A percentile compares a stretch with the other conserved stretches of the same genome.
phyloP scores from a whole-genome alignment of 2,329 filamentous ascomycete genomes.

The Diaporthe helianthi region DNA sequence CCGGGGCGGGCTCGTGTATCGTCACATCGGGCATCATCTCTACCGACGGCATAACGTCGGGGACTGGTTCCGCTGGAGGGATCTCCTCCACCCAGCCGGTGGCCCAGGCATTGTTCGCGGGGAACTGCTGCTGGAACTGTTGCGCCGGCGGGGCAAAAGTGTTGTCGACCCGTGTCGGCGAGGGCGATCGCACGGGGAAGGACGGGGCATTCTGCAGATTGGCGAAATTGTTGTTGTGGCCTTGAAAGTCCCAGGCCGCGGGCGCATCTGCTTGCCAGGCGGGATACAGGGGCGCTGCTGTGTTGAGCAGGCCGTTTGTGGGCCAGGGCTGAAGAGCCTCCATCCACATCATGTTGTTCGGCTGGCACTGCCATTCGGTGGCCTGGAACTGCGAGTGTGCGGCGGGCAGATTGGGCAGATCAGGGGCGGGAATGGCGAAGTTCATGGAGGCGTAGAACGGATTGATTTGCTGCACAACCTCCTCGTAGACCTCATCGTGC shows the following conservation, averaged over 20 bases:
- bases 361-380: constrained; percentile 23
- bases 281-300: background rate
- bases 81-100: constrained; percentile 13
- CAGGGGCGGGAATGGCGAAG: constrained; percentile 1
- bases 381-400: constrained; percentile 26
- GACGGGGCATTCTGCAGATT: background rate
- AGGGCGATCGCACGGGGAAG: background rate
- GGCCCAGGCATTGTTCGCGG: background rate
- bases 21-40: constrained; percentile 1
- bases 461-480: constrained; percentile 18
- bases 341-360: constrained; percentile 23
- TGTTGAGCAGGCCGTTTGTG: constrained; percentile 4
- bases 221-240: background rate
- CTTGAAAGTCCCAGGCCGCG: constrained; percentile 11
- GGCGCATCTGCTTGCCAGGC: constrained; percentile 13
- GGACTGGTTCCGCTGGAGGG: background rate
- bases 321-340: constrained; percentile 24
- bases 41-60: constrained; percentile 1
- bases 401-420: constrained; percentile 1
- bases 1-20: background rate
- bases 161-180: constrained; percentile 8
- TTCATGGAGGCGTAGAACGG: constrained; percentile 12
- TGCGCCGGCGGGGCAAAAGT: background rate
- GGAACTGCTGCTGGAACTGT: constrained; percentile 1
- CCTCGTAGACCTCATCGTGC: constrained; percentile 20